A percentile compares a stretch with the other conserved stretches of the same genome.
Conservation (phyloP, 2,329 filamentous ascomycete genomes). For the Fusarium mundagurra region DNA sequence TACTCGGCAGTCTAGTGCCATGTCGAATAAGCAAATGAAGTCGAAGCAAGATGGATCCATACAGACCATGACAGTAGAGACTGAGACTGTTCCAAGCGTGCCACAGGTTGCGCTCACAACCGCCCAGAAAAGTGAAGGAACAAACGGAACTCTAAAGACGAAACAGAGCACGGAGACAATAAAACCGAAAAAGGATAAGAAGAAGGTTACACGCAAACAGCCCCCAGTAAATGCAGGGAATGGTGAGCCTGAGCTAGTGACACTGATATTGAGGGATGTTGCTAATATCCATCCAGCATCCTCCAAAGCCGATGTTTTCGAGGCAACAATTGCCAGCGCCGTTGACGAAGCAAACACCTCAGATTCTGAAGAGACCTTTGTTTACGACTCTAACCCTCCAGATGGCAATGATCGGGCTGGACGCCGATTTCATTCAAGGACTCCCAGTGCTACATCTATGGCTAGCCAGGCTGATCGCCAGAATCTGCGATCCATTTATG, state of each 20-base stretch:
- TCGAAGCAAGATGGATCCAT: constrained; percentile 80
- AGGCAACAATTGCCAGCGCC: constrained; percentile 94
- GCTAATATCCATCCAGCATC: constrained; percentile 33
- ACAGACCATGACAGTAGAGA: constrained; percentile 96
- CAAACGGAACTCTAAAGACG: constrained; percentile 78
- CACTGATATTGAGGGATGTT: not conserved
- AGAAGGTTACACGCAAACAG: constrained; percentile 79
- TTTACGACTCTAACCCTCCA: constrained; percentile 97
- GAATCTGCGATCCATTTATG: constrained; percentile 72
- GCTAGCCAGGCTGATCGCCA: constrained; percentile 72
- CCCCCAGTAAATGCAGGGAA: constrained; percentile 75
- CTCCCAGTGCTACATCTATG: constrained; percentile 91
- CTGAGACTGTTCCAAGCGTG: constrained; percentile 92
- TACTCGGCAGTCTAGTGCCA: constrained; percentile 71
- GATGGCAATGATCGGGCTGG: constrained; percentile 66
- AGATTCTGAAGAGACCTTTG: constrained; percentile 97
- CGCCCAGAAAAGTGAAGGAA: constrained; percentile 70
- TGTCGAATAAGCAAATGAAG: constrained; percentile 74
- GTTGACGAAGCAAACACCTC: constrained; percentile 97
- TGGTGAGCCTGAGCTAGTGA: constrained; percentile 57
- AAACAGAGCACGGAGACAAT: constrained; percentile 97
- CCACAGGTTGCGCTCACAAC: constrained; percentile 81
- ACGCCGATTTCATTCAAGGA: constrained; percentile 90
- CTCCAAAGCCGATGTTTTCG: constrained; percentile 97
- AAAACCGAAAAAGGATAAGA: constrained; percentile 92